These are phyloP conservation scores for Gastroboletus turbinatus DNA, from an alignment of 1,284 basidiomycete genomes.

Conservation along the genomic window DNA sequence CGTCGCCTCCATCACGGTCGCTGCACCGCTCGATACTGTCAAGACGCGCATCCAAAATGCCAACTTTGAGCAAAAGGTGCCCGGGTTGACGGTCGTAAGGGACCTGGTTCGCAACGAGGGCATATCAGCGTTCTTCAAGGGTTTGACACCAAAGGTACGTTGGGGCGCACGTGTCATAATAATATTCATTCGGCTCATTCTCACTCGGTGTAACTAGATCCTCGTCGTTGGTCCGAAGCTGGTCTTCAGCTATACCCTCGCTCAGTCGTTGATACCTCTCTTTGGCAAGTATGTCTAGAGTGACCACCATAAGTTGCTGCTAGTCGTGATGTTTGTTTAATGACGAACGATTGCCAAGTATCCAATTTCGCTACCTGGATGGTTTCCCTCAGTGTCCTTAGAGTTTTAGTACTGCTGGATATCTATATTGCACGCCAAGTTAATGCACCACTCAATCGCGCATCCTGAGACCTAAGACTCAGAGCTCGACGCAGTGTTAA, in stretches of 20 bases:
- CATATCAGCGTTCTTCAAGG: constrained; percentile 90
- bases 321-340: constrained; percentile 3
- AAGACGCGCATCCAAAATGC: constrained; percentile 98
- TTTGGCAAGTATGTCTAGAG: constrained; percentile 84
- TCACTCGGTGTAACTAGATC: constrained; percentile 50
- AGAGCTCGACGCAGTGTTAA: background rate
- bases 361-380: background rate
- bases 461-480: background rate
- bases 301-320: background rate
- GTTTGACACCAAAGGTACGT: constrained; percentile 88
- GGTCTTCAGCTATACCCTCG: constrained; percentile 97
- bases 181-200: background rate
- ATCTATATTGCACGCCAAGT: constrained; percentile 8
- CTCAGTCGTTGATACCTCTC: constrained; percentile 92
- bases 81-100: constrained; percentile 83
- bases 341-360: background rate
- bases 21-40: constrained; percentile 93
- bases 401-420: constrained; percentile 8
- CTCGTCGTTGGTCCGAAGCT: constrained; percentile 97
- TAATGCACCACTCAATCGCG: constrained; percentile 7
- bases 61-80: constrained; percentile 93
- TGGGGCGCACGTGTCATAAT: background rate
- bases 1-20: constrained; percentile 93
- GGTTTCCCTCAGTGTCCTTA: constrained; percentile 3
- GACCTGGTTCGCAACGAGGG: constrained; percentile 93